Evolutionary conservation across 441 rosid genomes (phyloP), one percentile per base, ranked within the genome.

Genomic region (Gossypium gossypioides): DNA sequence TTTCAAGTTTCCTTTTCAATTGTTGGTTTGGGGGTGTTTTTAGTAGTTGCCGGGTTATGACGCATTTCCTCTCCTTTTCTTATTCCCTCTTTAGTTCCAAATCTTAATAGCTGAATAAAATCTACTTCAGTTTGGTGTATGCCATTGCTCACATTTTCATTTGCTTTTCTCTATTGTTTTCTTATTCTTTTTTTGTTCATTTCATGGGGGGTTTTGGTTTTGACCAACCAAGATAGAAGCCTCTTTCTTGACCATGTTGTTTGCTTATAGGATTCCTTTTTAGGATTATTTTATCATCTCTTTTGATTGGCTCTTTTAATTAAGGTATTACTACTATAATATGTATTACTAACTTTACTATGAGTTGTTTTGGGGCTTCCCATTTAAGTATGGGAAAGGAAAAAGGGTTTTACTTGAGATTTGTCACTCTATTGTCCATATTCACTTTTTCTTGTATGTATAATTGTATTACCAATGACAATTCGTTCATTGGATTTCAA

Each of bases 401-500:
- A 29, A 29, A 29, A 29, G 32, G 32, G 6, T 29, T 29, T 4
- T 29, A 29, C 34, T 5, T 29, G 1, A 29, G 6, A 29, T 5
- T 29, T 29, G 34, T 29, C 0, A 6, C 6, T 29, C 6, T 1
- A 29, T 29, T 29, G 6, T 29, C 6, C 4, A 29, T 29, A 29
- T 29, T 5, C 34, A 29, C 34, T 29, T 5, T 29, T 29, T 29
- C 7, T 29, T 5, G 34, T 29, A 29, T 15, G 18, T 34, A 19
- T 42, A 18, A 68, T 0, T 32, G 46, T 34, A 61, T 61, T 34
- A 16, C 65, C 9, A 48, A 16, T 42, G 54, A 50, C 42, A 10
- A 1, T 60, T 48, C 1, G 6, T 76, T 50, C 29, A n/a, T 50
- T 70, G 12, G 15, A 29, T 69, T 69, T 42, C 59, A 82, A 82